Base-by-base conservation (phyloP, 192 early-diverging fungal species). In the Podila minutissima region DNA sequence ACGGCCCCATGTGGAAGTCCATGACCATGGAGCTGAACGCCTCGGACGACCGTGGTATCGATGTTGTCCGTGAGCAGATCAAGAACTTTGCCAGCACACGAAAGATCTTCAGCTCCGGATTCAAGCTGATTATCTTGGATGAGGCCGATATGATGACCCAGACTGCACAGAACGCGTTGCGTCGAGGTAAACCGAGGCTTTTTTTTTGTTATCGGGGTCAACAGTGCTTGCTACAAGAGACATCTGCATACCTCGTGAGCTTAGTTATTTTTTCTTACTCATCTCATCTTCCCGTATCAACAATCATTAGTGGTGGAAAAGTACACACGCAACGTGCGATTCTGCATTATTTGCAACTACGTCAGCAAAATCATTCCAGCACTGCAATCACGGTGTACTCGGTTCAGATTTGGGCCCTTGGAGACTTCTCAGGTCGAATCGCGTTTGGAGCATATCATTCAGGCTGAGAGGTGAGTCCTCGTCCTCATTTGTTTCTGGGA, bases 281-380 rank as follows among this genome's bases (percentile, higher is more conserved):
- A 22, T 38, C 60, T 37, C 2, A 29, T 33, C 33, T 7, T 4
- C 3, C 33, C 6, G 5, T 62, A 2, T 29, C 41, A 4, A 46
- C 3, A 2, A 17, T 46, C 5, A 49, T 58, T 71, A 94, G 97
- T 99, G 17, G 95, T 99, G 77, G 98, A 99, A 87, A 96, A 98
- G 82, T 99, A 99, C 85, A 98, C 98, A 20, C 89, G 90, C 48
- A 99, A 98, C 72, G 97, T 98, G 10, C 91, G 98, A 4, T 99
- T 99, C 77, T 99, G 98, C 83, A 95, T 99, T 63, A 97, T 99
- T 66, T 98, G 97, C 88, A 99, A 99, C 84, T 98, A 99, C 78
- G 96, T 97, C 31, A 92, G 91, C 83, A 98, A 97, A 78, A 98
- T 99, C 50, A 97, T 97, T 59, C 97, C 98, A 8, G 98, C 98